Conservation (phyloP, 352 stramenopile genomes). For the Phytophthora cactorum region DNA sequence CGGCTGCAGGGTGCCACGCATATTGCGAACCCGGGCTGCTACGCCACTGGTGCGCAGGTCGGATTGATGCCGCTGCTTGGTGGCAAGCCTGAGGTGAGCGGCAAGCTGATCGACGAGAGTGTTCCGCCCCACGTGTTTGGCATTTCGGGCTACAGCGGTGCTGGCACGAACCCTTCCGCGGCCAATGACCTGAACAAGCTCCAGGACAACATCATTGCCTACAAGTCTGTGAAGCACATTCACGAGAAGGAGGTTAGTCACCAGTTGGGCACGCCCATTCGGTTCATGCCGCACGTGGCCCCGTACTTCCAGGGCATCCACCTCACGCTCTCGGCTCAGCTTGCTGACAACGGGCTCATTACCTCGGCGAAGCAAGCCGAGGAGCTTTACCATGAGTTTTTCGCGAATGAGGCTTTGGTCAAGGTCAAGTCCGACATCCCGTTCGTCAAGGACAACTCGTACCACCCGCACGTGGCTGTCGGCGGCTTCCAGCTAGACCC, state of each 20-base stretch:
- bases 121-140: slow-evolving; percentile 87
- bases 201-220: slow-evolving; percentile 89
- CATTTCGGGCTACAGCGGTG: slow-evolving; percentile 90
- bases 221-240: slow-evolving; percentile 92
- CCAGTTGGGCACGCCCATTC: slow-evolving; percentile 81
- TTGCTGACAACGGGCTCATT: slow-evolving; percentile 58
- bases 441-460: slow-evolving; percentile 81
- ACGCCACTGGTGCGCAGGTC: slow-evolving; percentile 84
- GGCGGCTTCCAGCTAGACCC: slow-evolving; percentile 91
- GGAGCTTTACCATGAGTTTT: slow-evolving; percentile 82
- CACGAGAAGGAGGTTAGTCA: slow-evolving; percentile 89
- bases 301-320: slow-evolving; percentile 95
- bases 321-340: slow-evolving; percentile 85
- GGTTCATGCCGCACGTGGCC: slow-evolving; percentile 95
- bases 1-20: slow-evolving; percentile 69
- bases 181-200: slow-evolving; percentile 86
- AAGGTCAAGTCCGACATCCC: slow-evolving; percentile 74
- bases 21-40: slow-evolving; percentile 91
- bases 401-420: slow-evolving; percentile 86
- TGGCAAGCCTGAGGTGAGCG: slow-evolving; percentile 59
- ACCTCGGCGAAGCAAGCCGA: slow-evolving; percentile 75
- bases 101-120: slow-evolving; percentile 57
- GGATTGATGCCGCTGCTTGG: slow-evolving; percentile 82
- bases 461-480: slow-evolving; percentile 78
- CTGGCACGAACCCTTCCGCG: slow-evolving; percentile 79